These are phyloP conservation scores for Carex parvula DNA, from an alignment of 176 grass and related monocot species.

Conservation along the genomic window DNA sequence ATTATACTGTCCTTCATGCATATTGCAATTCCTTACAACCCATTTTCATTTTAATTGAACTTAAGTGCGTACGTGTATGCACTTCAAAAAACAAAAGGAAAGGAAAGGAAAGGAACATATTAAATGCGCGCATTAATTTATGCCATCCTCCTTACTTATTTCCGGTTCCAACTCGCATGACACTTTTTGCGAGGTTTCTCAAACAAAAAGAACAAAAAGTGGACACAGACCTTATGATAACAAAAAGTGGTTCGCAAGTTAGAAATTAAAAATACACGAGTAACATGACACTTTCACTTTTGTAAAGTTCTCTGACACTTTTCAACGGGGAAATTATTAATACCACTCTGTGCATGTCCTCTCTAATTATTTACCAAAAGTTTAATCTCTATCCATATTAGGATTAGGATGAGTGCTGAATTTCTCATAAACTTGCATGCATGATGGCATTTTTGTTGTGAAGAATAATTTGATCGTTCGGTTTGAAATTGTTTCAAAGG, in stretches of 20 bases:
- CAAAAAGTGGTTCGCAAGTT: slow-evolving; percentile 8
- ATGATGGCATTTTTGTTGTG: background rate
- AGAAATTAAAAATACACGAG: background rate
- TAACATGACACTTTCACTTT: background rate
- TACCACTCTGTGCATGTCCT: background rate
- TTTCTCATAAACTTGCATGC: background rate
- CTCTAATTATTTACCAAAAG: slow-evolving; percentile 3
- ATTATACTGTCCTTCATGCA: too few relatives aligned
- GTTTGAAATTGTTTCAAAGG: background rate
- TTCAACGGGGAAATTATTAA: background rate
- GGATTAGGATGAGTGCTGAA: too few relatives aligned
- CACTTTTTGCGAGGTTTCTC: too few relatives aligned
- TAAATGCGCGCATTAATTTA: too few relatives aligned
- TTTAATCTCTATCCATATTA: background rate
- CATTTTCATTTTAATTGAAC: too few relatives aligned
- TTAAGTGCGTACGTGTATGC: too few relatives aligned
- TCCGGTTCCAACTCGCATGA: too few relatives aligned
- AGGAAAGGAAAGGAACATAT: too few relatives aligned
- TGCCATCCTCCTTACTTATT: too few relatives aligned
- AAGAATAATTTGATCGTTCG: background rate
- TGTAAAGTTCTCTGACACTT: background rate
- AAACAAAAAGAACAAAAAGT: too few relatives aligned
- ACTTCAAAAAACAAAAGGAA: too few relatives aligned
- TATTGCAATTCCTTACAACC: too few relatives aligned
- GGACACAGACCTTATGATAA: background rate